Conservation (phyloP, 2,329 filamentous ascomycete genomes). For the Apiospora hydei region DNA sequence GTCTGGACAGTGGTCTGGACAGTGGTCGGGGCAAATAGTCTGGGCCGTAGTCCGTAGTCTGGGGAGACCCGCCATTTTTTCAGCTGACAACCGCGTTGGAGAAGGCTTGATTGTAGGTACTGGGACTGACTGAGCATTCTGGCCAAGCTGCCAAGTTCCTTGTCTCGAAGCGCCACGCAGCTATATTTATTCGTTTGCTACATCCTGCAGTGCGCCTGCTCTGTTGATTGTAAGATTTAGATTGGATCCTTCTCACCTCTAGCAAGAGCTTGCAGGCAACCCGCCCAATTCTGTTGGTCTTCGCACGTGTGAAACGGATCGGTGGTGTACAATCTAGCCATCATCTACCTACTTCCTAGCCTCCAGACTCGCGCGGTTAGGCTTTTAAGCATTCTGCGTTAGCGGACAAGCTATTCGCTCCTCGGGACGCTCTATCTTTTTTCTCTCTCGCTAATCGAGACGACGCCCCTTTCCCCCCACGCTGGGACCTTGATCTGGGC, state of each 20-base stretch:
- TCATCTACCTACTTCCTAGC: no score
- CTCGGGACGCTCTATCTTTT: neutral
- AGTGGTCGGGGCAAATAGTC: no score
- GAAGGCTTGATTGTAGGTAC: no score
- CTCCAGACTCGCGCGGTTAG: neutral
- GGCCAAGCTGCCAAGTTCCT: no score
- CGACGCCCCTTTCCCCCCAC: neutral
- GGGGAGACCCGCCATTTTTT: neutral
- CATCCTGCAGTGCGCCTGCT: no score
- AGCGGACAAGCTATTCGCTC: neutral
- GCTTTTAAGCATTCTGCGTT: neutral
- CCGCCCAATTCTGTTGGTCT: neutral
- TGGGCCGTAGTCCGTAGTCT: no score
- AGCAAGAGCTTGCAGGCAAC: neutral
- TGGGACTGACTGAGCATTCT: no score
- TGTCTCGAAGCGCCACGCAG: no score
- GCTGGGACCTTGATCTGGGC: neutral
- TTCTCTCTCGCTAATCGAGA: neutral
- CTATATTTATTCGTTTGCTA: no score
- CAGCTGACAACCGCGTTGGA: neutral
- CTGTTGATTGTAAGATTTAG: neutral
- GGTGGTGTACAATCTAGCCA: neutral
- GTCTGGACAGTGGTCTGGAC: no score
- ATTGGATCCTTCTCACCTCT: neutral
- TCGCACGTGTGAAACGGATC: neutral